These are phyloP conservation scores for Rhododendron mucronatum DNA, from an alignment of 148 eudicot species.

Conservation along the genomic window DNA sequence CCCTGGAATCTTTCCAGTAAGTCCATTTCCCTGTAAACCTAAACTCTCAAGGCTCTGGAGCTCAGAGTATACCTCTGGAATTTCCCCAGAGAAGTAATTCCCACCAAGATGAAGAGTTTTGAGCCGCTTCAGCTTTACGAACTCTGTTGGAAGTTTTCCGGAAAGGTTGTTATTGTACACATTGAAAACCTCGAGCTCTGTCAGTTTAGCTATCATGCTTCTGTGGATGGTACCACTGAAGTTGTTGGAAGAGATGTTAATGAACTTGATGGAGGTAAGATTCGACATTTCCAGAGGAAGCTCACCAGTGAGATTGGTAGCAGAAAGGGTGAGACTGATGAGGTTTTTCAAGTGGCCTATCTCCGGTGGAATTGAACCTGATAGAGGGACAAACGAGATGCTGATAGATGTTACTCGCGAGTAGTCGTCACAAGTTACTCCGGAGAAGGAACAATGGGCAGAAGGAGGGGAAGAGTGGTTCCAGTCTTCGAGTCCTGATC, in stretches of 20 bases:
- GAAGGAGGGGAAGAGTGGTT: slow-evolving; percentile 13
- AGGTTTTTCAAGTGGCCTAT: slow-evolving; percentile 46
- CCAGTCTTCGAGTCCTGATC: slow-evolving; percentile 49
- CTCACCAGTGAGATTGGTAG: slow-evolving; percentile 48
- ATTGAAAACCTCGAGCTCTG: slow-evolving; percentile 42
- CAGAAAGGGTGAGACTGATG: slow-evolving; percentile 33
- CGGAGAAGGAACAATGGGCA: slow-evolving; percentile 63
- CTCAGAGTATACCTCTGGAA: slow-evolving; percentile 49
- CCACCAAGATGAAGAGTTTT: slow-evolving; percentile 50
- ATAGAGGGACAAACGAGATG: slow-evolving; percentile 32
- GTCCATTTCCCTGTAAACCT: slow-evolving; percentile 48
- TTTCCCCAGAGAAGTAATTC: slow-evolving; percentile 68
- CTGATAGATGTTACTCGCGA: slow-evolving; percentile 41
- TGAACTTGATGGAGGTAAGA: slow-evolving; percentile 29
- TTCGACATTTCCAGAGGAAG: slow-evolving; percentile 41
- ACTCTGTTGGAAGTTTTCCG: slow-evolving; percentile 48
- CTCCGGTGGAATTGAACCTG: slow-evolving; percentile 47
- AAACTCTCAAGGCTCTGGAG: slow-evolving; percentile 31
- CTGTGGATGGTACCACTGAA: slow-evolving; percentile 42
- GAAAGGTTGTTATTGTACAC: slow-evolving; percentile 62
- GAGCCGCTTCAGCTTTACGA: slow-evolving; percentile 27
- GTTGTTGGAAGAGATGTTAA: slow-evolving; percentile 50
- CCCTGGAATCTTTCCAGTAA: slow-evolving; percentile 52
- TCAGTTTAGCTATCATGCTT: slow-evolving; percentile 15
- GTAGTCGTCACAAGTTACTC: slow-evolving; percentile 51